phyloP scores from a whole-genome alignment of 768 basidiomycete species.

The Rhodosporidiobolus sp. region DNA sequence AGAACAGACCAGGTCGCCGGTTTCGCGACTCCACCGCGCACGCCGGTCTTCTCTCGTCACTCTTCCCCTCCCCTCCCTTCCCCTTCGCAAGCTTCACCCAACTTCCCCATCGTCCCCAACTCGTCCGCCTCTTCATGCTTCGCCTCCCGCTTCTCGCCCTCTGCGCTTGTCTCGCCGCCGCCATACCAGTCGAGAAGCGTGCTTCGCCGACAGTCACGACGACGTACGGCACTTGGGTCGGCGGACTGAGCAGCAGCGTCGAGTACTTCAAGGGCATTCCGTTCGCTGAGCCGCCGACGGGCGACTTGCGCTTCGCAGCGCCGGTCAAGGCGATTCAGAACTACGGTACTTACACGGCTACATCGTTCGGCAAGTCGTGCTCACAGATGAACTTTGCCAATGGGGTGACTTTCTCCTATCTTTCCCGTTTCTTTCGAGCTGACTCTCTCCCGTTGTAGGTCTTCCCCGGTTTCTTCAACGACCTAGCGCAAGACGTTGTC shows the following conservation, averaged over 20 bases:
- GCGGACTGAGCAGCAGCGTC: constrained; percentile 41
- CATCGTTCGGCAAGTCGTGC: background rate
- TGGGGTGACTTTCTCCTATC: background rate
- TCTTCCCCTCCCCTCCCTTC: too few species aligned
- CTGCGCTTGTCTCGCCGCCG: background rate
- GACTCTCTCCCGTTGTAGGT: background rate
- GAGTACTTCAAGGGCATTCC: constrained; percentile 62
- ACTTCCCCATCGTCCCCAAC: too few species aligned
- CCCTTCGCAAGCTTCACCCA: too few species aligned
- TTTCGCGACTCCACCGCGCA: too few species aligned
- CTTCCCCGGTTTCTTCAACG: background rate
- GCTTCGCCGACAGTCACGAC: background rate
- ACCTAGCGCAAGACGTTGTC: background rate
- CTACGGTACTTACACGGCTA: constrained; percentile 4
- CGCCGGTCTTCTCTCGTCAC: too few species aligned
- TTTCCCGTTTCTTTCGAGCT: background rate
- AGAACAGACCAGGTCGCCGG: too few species aligned
- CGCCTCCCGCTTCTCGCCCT: background rate
- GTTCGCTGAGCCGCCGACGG: constrained; percentile 59
- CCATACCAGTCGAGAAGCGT: background rate
- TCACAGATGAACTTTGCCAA: constrained; percentile 4
- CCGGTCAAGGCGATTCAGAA: constrained; percentile 52
- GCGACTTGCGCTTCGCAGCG: constrained; percentile 60
- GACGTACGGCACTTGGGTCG: constrained; percentile 23
- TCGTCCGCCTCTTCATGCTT: too few species aligned